A percentile compares a stretch with the other conserved stretches of the same genome.
These are phyloP conservation scores for Fusarium graminum DNA, from an alignment of 2,329 filamentous ascomycete genomes.

Conservation along the genomic window DNA sequence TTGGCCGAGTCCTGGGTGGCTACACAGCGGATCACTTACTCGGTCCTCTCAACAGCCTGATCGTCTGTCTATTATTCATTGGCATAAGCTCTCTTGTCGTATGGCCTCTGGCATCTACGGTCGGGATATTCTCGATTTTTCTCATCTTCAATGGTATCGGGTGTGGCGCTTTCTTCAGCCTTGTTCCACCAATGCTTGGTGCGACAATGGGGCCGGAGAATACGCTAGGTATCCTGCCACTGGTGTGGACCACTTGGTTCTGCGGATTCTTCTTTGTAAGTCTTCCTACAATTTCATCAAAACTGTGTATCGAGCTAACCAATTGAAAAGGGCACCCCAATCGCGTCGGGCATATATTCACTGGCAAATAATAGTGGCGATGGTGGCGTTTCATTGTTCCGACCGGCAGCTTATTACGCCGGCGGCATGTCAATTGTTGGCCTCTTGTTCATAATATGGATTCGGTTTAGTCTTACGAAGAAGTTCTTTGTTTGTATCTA, in stretches of 20 bases:
- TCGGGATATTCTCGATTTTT: slow-evolving; percentile 44
- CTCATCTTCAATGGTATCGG: slow-evolving; percentile 49
- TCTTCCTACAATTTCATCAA: rapidly evolving
- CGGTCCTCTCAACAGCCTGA: slow-evolving; percentile 49
- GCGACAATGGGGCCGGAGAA: slow-evolving; percentile 46
- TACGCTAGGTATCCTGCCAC: slow-evolving; percentile 44
- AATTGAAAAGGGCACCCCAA: slow-evolving; percentile 35
- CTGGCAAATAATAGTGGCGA: neutral
- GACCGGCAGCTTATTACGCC: slow-evolving; percentile 40
- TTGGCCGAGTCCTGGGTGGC: slow-evolving; percentile 46
- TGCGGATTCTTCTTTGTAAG: slow-evolving; percentile 50
- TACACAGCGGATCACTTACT: slow-evolving; percentile 46
- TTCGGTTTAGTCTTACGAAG: slow-evolving; percentile 24
- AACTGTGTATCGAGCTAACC: neutral
- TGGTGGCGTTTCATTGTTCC: slow-evolving; percentile 16
- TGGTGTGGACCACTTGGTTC: slow-evolving; percentile 51
- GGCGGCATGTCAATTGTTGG: slow-evolving; percentile 37
- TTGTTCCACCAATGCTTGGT: slow-evolving; percentile 48
- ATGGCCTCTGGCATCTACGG: slow-evolving; percentile 48
- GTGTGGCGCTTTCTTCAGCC: slow-evolving; percentile 51
- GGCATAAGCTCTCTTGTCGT: slow-evolving; percentile 47
- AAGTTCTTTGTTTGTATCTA: slow-evolving; percentile 3
- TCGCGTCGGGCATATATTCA: slow-evolving; percentile 44
- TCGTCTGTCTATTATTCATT: slow-evolving; percentile 47
- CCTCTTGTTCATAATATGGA: slow-evolving; percentile 23